Conservation (phyloP, 2,329 filamentous ascomycete species). For the Diaporthe destruens region DNA sequence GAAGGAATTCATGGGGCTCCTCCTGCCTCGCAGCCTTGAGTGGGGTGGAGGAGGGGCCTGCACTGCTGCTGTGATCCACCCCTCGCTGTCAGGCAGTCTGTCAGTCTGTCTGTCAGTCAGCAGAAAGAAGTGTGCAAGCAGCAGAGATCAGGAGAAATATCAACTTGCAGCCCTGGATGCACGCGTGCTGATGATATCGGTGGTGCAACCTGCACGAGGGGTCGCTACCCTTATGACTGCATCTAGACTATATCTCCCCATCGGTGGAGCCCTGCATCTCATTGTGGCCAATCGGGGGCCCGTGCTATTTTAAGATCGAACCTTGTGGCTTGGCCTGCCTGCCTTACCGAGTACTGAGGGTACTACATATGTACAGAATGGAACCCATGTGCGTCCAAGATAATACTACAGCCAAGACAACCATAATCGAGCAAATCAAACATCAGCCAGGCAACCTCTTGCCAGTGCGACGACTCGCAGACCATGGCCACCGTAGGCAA, state of each 20-base stretch:
- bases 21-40: constrained; percentile 27
- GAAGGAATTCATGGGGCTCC: constrained; percentile 26
- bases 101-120: background rate
- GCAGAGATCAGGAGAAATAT: background rate
- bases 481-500: background rate
- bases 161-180: background rate
- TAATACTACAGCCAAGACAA: background rate
- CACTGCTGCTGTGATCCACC: constrained; percentile 13
- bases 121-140: background rate
- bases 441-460: background rate
- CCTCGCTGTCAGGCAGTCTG: background rate
- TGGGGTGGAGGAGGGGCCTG: background rate
- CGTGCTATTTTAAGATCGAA: constrained; percentile 21
- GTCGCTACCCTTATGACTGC: background rate
- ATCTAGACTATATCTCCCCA: background rate
- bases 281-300: constrained; percentile 9
- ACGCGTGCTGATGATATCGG: background rate
- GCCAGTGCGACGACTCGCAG: background rate
- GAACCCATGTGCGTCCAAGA: constrained; percentile 6
- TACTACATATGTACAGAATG: no score
- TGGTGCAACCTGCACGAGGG: constrained; percentile 15
- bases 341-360: no score
- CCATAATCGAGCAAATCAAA: no score
- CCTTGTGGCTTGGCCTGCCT: constrained; percentile 22
- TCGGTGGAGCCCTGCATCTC: background rate